Evolutionary conservation across 2,329 filamentous ascomycete genomes (phyloP).

Genomic region (Penicillium sp.): DNA sequence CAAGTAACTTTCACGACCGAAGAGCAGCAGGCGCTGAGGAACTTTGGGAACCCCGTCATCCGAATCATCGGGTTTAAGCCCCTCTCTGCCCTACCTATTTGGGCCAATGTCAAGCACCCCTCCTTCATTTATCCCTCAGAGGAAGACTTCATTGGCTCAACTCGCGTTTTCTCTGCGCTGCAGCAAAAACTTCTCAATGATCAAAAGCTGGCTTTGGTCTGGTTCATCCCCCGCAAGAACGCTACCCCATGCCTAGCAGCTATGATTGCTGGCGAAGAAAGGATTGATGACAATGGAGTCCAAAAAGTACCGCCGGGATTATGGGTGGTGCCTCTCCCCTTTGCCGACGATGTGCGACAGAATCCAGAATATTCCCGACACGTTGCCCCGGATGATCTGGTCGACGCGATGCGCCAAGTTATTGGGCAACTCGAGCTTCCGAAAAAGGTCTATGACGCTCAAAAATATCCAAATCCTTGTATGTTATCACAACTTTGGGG

Average conservation of each 20-base stretch:
- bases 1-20: slow-evolving; percentile 84
- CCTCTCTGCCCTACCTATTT: slow-evolving; percentile 71
- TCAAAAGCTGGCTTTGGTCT: slow-evolving; percentile 82
- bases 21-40: slow-evolving; percentile 75
- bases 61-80: slow-evolving; percentile 95
- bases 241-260: slow-evolving; percentile 79
- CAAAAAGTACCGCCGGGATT: slow-evolving; percentile 79
- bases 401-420: slow-evolving; percentile 79
- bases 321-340: slow-evolving; percentile 88
- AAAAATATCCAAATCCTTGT: slow-evolving; percentile 84
- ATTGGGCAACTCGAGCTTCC: slow-evolving; percentile 88
- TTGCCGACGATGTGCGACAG: slow-evolving; percentile 82
- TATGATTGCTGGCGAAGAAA: slow-evolving; percentile 74
- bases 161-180: slow-evolving; percentile 86
- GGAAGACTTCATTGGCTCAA: slow-evolving; percentile 85
- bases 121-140: slow-evolving; percentile 95
- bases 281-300: slow-evolving; percentile 66
- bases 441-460: slow-evolving; percentile 79
- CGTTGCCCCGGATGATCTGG: slow-evolving; percentile 69
- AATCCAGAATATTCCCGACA: slow-evolving; percentile 66
- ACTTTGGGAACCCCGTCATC: slow-evolving; percentile 82
- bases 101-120: slow-evolving; percentile 84
- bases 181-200: slow-evolving; percentile 83
- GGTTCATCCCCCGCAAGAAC: slow-evolving; percentile 84
- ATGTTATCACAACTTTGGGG: slow-evolving; percentile 15